A percentile compares a stretch with the other conserved stretches of the same genome.
Evolutionary conservation across 2,329 filamentous ascomycete genomes (phyloP).

Genomic region (Hawksworthiomyces lignivorus): DNA sequence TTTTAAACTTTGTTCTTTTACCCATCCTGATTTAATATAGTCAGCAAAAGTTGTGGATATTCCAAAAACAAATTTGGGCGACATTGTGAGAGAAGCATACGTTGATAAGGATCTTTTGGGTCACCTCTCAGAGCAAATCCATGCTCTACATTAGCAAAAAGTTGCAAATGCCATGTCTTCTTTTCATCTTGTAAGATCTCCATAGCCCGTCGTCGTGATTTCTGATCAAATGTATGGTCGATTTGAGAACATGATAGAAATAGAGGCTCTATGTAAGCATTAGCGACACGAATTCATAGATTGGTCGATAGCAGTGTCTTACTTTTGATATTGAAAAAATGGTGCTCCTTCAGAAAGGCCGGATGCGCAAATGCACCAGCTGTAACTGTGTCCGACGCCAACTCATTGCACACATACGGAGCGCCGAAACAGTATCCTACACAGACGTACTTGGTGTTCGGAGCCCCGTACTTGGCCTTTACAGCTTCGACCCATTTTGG

Average conservation of each 20-base stretch:
- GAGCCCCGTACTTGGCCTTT: slow-evolving; percentile 25
- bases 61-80: neutral
- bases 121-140: slow-evolving; percentile 1
- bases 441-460: slow-evolving; percentile 28
- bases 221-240: slow-evolving; percentile 33
- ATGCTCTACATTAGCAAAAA: neutral
- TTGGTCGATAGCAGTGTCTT: slow-evolving; percentile 7
- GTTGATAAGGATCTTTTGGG: neutral
- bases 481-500: slow-evolving; percentile 35
- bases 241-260: slow-evolving; percentile 36
- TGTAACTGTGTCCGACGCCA: slow-evolving; percentile 26
- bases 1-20: slow-evolving; percentile 1
- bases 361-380: slow-evolving; percentile 43
- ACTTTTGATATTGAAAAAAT: slow-evolving; percentile 32
- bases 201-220: neutral
- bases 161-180: neutral
- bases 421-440: slow-evolving; percentile 32
- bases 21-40: neutral
- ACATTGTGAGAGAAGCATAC: neutral
- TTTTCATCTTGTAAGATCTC: neutral
- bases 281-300: neutral
- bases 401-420: slow-evolving; percentile 35
- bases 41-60: neutral
- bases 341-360: slow-evolving; percentile 37
- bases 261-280: slow-evolving; percentile 26